A percentile compares a stretch with the other conserved stretches of the same genome.
Evolutionary conservation across 306 rosid genomes (phyloP).

Genomic region (Cotoneaster glaucophyllus): DNA sequence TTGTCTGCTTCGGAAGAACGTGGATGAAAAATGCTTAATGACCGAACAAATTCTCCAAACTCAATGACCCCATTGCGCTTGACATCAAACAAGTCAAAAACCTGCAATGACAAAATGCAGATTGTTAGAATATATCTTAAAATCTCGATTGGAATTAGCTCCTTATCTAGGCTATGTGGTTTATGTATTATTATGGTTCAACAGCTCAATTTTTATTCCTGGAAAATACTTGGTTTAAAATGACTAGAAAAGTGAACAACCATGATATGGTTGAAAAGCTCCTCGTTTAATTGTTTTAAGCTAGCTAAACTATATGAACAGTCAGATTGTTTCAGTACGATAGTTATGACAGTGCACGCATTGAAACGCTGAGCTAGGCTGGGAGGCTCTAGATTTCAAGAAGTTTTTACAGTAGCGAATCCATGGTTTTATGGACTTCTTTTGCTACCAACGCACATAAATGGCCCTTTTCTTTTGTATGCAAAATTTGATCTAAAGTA

Average conservation of each 20-base stretch:
- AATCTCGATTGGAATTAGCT: not conserved
- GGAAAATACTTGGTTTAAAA: not conserved
- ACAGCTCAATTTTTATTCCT: not conserved
- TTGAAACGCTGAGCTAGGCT: not conserved
- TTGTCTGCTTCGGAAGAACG: conserved; percentile 44
- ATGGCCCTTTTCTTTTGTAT: not conserved
- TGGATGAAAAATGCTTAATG: conserved; percentile 74
- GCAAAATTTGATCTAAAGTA: not conserved
- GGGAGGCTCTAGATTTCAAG: not conserved
- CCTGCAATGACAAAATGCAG: conserved; percentile 25
- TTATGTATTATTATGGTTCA: not conserved
- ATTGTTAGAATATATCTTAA: not conserved
- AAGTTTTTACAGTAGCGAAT: not conserved
- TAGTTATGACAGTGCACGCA: no score
- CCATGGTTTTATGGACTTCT: not conserved
- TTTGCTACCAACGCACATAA: not conserved
- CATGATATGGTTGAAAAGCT: not conserved
- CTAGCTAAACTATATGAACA: not conserved
- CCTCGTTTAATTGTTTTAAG: not conserved
- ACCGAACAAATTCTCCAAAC: conserved; percentile 72
- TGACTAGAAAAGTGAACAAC: no score
- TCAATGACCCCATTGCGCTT: conserved; percentile 62
- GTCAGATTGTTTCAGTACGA: no score
- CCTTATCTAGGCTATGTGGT: not conserved
- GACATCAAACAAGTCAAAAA: conserved; percentile 67